Evolutionary conservation across 1,139 yeast genomes (phyloP).

Genomic region (Saccharomyces hybrid): DNA sequence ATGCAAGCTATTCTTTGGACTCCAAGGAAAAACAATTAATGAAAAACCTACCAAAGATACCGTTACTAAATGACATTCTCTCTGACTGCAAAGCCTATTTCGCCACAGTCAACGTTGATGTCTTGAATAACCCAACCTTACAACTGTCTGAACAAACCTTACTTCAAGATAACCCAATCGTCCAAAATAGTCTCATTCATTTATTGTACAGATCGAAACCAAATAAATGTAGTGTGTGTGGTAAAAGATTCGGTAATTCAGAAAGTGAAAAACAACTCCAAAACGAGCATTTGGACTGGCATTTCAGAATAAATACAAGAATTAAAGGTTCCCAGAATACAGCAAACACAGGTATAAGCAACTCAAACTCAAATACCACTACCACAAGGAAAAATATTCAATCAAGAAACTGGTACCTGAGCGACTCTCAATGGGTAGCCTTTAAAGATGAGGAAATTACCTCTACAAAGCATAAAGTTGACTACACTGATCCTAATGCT

Average conservation of each 20-base stretch:
- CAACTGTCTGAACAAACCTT: slow-evolving; percentile 26
- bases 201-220: slow-evolving; percentile 41
- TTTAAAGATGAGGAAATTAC: slow-evolving; percentile 60
- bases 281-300: slow-evolving; percentile 84
- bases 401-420: slow-evolving; percentile 77
- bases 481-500: background rate
- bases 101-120: slow-evolving; percentile 25
- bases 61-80: slow-evolving; percentile 23
- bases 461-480: slow-evolving; percentile 26
- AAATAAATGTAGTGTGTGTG: slow-evolving; percentile 82
- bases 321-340: slow-evolving; percentile 42
- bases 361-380: slow-evolving; percentile 10
- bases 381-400: slow-evolving; percentile 37
- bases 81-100: slow-evolving; percentile 29
- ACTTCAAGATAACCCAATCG: slow-evolving; percentile 19
- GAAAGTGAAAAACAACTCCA: slow-evolving; percentile 51
- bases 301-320: slow-evolving; percentile 82
- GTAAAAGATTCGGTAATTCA: slow-evolving; percentile 69
- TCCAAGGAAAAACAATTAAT: slow-evolving; percentile 4
- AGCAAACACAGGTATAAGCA: slow-evolving; percentile 30
- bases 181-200: slow-evolving; percentile 25
- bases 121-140: slow-evolving; percentile 26
- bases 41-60: slow-evolving; percentile 21
- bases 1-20: slow-evolving; percentile 4
- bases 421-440: slow-evolving; percentile 64